Evolutionary conservation across 768 basidiomycete species (phyloP).

Genomic region (Podaxis mareebaensis): DNA sequence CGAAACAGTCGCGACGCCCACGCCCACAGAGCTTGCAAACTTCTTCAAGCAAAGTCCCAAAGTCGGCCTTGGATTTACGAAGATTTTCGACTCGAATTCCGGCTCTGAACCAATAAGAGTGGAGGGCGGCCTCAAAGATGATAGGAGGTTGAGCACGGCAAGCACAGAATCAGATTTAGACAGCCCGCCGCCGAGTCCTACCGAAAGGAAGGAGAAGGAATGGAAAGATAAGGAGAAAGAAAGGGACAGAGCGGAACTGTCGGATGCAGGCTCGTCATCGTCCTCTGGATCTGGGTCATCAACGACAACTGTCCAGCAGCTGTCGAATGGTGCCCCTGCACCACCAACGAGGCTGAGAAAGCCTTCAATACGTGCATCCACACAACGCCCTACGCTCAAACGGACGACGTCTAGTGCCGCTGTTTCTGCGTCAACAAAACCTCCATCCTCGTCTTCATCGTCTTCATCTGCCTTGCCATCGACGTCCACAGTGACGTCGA

Average conservation of each 20-base stretch:
- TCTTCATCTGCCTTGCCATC: slow-evolving; percentile 21
- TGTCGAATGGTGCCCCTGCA: neutral
- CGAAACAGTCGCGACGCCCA: slow-evolving; percentile 70
- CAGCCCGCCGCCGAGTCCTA: slow-evolving; percentile 49
- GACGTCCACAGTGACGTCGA: slow-evolving; percentile 17
- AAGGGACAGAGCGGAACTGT: slow-evolving; percentile 16
- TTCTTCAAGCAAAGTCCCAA: slow-evolving; percentile 71
- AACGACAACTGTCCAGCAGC: slow-evolving; percentile 7
- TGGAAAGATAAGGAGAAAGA: slow-evolving; percentile 24
- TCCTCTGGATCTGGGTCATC: slow-evolving; percentile 17
- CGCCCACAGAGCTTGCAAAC: slow-evolving; percentile 62
- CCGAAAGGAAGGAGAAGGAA: slow-evolving; percentile 44
- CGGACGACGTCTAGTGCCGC: slow-evolving; percentile 19
- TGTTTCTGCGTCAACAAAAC: slow-evolving; percentile 16
- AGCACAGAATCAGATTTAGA: slow-evolving; percentile 30
- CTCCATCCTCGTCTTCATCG: neutral
- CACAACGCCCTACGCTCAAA: slow-evolving; percentile 30
- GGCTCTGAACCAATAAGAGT: slow-evolving; percentile 31
- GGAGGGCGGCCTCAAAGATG: neutral
- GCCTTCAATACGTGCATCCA: slow-evolving; percentile 48
- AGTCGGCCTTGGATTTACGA: slow-evolving; percentile 73
- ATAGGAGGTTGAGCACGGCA: slow-evolving; percentile 23
- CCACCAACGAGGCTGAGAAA: slow-evolving; percentile 14
- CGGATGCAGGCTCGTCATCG: slow-evolving; percentile 13
- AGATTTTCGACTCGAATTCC: slow-evolving; percentile 72